Percentiles rank a stretch among this genome's conserved stretches.
Evolutionary conservation across 1,139 yeast genomes (phyloP).

Genomic region (Scheffersomyces illinoinensis): DNA sequence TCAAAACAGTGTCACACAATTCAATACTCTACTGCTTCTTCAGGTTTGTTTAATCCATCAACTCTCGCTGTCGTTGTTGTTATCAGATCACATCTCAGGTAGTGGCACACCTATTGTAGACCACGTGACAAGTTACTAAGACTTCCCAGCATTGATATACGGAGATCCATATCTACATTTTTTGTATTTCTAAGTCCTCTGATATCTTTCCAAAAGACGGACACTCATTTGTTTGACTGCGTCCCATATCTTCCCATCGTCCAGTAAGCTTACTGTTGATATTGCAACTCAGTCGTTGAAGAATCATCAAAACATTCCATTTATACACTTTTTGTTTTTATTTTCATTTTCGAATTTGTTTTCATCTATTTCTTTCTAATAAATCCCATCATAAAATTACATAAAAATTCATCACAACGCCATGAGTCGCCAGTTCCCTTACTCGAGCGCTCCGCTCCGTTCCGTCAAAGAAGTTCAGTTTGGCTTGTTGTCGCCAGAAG

Average conservation of each 20-base stretch:
- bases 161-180: neutral
- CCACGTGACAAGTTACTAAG: neutral
- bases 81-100: neutral
- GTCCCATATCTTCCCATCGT: conserved; percentile 2
- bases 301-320: neutral
- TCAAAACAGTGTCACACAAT: neutral
- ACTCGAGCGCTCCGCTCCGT: conserved; percentile 96
- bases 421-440: conserved; percentile 72
- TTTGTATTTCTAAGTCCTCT: neutral
- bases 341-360: conserved; percentile 1
- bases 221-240: conserved; percentile 24
- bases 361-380: conserved; percentile 2
- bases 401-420: conserved; percentile 8
- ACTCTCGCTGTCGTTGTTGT: neutral
- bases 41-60: neutral
- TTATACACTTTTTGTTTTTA: neutral
- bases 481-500: conserved; percentile 97
- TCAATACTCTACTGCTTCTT: neutral
- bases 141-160: neutral
- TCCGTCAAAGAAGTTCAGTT: conserved; percentile 97
- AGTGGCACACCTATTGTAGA: neutral
- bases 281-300: neutral
- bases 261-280: conserved; percentile 1
- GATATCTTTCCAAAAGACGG: conserved; percentile 5
- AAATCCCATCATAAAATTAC: conserved; percentile 3